Evolutionary conservation across 2,329 filamentous ascomycete species (phyloP).

Genomic region (Ascochyta lentis): DNA sequence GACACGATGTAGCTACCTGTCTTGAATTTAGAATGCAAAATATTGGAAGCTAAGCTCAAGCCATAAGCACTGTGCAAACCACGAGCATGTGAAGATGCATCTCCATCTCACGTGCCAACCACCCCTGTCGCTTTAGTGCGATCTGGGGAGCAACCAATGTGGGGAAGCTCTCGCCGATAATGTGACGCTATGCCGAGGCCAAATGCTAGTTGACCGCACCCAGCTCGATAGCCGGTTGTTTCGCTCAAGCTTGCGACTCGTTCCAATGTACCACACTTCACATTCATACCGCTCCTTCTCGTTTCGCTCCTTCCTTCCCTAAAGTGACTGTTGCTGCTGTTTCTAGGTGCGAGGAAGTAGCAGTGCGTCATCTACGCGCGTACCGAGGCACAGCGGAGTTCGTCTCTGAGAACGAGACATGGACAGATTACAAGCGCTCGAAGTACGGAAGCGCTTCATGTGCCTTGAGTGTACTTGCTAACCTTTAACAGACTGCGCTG

Average conservation of each 20-base stretch:
- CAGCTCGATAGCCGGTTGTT: constrained; percentile 23
- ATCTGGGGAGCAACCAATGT: constrained; percentile 28
- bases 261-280: constrained; percentile 11
- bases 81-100: constrained; percentile 25
- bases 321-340: neutral
- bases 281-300: neutral
- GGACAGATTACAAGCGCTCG: constrained; percentile 44
- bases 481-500: constrained; percentile 64
- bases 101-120: constrained; percentile 36
- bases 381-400: constrained; percentile 34
- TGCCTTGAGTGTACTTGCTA: neutral
- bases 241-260: constrained; percentile 12
- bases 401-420: constrained; percentile 24
- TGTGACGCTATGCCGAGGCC: constrained; percentile 47
- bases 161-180: constrained; percentile 40
- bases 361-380: constrained; percentile 14
- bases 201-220: constrained; percentile 29
- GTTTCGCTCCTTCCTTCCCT: neutral
- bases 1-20: neutral
- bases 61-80: neutral
- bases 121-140: constrained; percentile 27
- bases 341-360: neutral
- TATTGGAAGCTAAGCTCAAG: neutral
- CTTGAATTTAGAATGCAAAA: neutral
- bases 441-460: constrained; percentile 25